A percentile compares a stretch with the other conserved stretches of the same genome.
phyloP scores from a whole-genome alignment of 1,284 basidiomycete species.

The Schizopora paradoxa region DNA sequence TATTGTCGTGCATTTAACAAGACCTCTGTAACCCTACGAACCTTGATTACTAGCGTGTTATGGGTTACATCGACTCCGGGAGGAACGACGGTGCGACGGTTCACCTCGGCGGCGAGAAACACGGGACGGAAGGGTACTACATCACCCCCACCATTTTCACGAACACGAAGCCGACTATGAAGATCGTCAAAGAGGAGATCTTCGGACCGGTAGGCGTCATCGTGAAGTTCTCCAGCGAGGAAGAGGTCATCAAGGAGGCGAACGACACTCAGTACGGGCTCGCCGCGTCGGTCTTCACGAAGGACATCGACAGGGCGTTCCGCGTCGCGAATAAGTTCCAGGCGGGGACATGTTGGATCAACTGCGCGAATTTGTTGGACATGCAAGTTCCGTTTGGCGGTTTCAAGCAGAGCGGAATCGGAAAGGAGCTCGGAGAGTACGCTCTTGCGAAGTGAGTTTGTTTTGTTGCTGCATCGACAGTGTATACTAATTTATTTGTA shows the following conservation, averaged over 20 bases:
- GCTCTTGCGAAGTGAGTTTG: slow-evolving; percentile 57
- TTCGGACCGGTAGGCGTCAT: slow-evolving; percentile 80
- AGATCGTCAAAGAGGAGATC: slow-evolving; percentile 87
- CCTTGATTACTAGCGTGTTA: slow-evolving; percentile 52
- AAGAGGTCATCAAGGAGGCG: slow-evolving; percentile 70
- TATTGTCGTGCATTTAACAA: slow-evolving; percentile 9
- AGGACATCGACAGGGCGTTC: slow-evolving; percentile 71
- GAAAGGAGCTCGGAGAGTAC: slow-evolving; percentile 81
- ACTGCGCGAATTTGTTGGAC: slow-evolving; percentile 67
- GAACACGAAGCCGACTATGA: slow-evolving; percentile 70
- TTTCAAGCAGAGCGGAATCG: slow-evolving; percentile 82
- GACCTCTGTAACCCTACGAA: slow-evolving; percentile 1
- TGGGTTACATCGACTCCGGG: slow-evolving; percentile 84
- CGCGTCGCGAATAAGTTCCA: slow-evolving; percentile 71
- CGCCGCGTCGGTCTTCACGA: slow-evolving; percentile 80
- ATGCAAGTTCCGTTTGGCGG: slow-evolving; percentile 78
- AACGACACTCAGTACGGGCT: slow-evolving; percentile 87
- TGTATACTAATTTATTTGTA: slow-evolving; percentile 16
- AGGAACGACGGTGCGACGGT: slow-evolving; percentile 81
- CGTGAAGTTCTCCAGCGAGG: slow-evolving; percentile 66
- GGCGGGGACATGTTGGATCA: slow-evolving; percentile 80
- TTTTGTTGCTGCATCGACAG: not conserved
- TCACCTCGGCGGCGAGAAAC: slow-evolving; percentile 68
- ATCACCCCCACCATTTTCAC: slow-evolving; percentile 83
- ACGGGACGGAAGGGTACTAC: slow-evolving; percentile 71